Conservation (phyloP, 1,284 basidiomycete species). For the Leccinum variabile region DNA sequence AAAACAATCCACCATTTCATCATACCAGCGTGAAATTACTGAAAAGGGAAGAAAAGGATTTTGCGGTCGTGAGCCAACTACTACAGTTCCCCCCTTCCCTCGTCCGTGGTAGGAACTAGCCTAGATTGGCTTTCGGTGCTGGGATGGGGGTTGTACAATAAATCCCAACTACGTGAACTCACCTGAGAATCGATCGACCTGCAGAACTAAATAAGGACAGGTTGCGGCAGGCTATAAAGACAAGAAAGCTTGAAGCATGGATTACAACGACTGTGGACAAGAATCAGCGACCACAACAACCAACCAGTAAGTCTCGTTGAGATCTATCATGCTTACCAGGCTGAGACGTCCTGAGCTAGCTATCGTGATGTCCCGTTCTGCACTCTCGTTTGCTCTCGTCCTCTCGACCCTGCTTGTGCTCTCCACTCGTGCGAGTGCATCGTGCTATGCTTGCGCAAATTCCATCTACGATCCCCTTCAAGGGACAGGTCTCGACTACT, state of each 20-base stretch:
- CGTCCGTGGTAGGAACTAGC: not conserved
- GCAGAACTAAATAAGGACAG: not conserved
- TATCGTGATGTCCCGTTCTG: slow-evolving; percentile 9
- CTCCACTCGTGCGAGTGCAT: slow-evolving; percentile 6
- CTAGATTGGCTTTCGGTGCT: not conserved
- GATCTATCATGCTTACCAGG: not conserved
- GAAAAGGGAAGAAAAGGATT: too few species aligned
- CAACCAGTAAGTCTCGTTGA: not conserved
- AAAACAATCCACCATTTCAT: too few species aligned
- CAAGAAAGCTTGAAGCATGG: not conserved
- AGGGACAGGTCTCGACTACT: slow-evolving; percentile 17
- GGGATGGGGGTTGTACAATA: not conserved
- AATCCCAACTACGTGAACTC: not conserved
- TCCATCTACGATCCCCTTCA: slow-evolving; percentile 16
- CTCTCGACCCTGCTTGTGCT: slow-evolving; percentile 12
- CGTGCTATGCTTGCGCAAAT: slow-evolving; percentile 11
- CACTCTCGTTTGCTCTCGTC: not conserved
- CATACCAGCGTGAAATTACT: too few species aligned
- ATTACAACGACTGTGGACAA: not conserved
- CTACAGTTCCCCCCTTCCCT: too few species aligned
- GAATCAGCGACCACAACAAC: not conserved
- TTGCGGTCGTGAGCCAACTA: too few species aligned
- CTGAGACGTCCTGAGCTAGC: not conserved
- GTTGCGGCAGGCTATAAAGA: not conserved
- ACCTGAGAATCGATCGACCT: not conserved